phyloP scores from a whole-genome alignment of 192 early-diverging fungal genomes.

The Martensiomyces pterosporus region DNA sequence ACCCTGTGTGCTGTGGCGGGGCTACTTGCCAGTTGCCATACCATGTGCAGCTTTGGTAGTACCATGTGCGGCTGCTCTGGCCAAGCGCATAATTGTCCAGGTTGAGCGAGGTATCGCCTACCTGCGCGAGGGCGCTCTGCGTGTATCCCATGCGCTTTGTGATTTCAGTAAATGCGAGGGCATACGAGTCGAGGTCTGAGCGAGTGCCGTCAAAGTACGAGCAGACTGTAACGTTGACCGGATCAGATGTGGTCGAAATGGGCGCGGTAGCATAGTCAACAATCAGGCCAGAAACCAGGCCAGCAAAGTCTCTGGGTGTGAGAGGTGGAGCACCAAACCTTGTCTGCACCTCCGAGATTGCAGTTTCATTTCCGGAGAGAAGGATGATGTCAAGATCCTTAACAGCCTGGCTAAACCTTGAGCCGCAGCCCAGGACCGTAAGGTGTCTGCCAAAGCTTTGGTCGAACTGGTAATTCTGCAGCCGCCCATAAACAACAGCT shows the following conservation, averaged over 20 bases:
- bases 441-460: conserved; percentile 39
- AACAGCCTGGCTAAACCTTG: conserved; percentile 30
- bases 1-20: conserved; percentile 13
- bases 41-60: conserved; percentile 61
- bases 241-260: conserved; percentile 10
- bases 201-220: conserved; percentile 19
- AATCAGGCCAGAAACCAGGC: conserved; percentile 15
- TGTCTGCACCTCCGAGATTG: conserved; percentile 12
- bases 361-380: conserved; percentile 12
- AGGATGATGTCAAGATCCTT: conserved; percentile 42
- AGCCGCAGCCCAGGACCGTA: conserved; percentile 29
- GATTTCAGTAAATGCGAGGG: conserved; percentile 11
- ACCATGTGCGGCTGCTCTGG: conserved; percentile 41
- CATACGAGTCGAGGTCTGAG: conserved; percentile 18
- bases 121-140: conserved; percentile 10
- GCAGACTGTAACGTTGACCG: conserved; percentile 16
- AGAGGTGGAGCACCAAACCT: conserved; percentile 23
- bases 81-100: conserved; percentile 31
- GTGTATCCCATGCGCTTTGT: conserved; percentile 8
- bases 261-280: conserved; percentile 10
- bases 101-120: conserved; percentile 23
- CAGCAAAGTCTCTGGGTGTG: conserved; percentile 34
- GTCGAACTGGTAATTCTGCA: conserved; percentile 58
- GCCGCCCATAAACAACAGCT: conserved; percentile 57
- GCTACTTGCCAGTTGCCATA: conserved; percentile 57